Evolutionary conservation across 2,329 filamentous ascomycete genomes (phyloP).

Genomic region (Cytospora chrysosperma): DNA sequence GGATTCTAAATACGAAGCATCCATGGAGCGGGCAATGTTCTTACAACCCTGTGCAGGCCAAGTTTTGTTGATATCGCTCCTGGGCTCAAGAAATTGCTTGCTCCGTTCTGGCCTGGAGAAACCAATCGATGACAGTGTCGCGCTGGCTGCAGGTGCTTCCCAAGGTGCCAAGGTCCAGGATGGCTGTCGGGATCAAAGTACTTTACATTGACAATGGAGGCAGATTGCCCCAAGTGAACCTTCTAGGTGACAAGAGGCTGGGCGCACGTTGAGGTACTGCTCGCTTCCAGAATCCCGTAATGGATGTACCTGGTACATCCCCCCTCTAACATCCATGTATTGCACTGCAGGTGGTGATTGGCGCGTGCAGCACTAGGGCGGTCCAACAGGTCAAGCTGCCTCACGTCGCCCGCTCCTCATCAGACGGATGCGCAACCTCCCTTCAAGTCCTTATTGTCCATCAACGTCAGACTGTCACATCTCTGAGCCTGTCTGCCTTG

Average conservation of each 20-base stretch:
- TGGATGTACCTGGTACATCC: not conserved
- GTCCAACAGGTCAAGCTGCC: not conserved
- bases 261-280: not conserved
- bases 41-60: not conserved
- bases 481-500: not conserved
- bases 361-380: not conserved
- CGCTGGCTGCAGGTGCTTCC: no score
- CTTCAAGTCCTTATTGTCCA: not conserved
- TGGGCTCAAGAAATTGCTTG: constrained; percentile 11
- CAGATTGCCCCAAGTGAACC: not conserved
- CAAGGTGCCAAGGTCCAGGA: no score
- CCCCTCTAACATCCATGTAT: no score
- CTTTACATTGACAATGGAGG: not conserved
- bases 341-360: not conserved
- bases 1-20: not conserved
- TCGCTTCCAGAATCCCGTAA: not conserved
- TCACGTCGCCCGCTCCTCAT: not conserved
- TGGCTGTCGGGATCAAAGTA: not conserved
- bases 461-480: not conserved
- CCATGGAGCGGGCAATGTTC: not conserved
- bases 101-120: constrained; percentile 12
- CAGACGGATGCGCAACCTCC: not conserved
- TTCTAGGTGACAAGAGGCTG: not conserved
- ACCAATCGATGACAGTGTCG: constrained; percentile 13
- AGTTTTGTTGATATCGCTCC: not conserved